Evolutionary conservation across 2,329 filamentous ascomycete genomes (phyloP).

Genomic region (Neospermospora avenae): DNA sequence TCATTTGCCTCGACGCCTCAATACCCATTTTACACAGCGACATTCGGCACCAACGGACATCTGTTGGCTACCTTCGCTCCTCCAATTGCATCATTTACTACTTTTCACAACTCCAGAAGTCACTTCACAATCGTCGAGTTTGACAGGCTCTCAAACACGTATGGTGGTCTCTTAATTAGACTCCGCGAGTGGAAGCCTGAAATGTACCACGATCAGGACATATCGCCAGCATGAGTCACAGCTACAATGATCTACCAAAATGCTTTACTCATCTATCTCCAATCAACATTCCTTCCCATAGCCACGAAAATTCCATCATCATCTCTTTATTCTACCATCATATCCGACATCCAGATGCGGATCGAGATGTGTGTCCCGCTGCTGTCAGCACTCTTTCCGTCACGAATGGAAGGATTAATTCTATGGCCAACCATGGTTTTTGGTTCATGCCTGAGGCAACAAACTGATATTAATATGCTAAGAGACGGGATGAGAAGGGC

Average conservation of each 20-base stretch:
- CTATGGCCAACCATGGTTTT: conserved; percentile 9
- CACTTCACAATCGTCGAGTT: neutral
- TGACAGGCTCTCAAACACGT: neutral
- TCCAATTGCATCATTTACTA: neutral
- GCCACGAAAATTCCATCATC: neutral
- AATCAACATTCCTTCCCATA: neutral
- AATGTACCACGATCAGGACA: neutral
- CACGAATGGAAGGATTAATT: conserved; percentile 3
- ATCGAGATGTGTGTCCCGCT: conserved; percentile 1
- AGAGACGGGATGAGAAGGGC: neutral
- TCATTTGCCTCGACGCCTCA: neutral
- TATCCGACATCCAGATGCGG: conserved; percentile 7
- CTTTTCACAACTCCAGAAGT: neutral
- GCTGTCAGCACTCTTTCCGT: neutral
- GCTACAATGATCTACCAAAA: conserved; percentile 9
- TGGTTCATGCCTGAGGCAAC: conserved; percentile 4
- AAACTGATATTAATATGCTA: neutral
- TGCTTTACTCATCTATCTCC: conserved; percentile 9
- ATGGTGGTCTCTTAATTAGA: neutral
- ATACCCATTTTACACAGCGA: conserved; percentile 2
- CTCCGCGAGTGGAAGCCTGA: neutral
- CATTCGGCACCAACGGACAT: neutral
- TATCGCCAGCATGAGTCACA: neutral
- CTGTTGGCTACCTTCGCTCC: conserved; percentile 1
- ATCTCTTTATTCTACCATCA: neutral